Evolutionary conservation across 306 rosid species (phyloP), one percentile per base, ranked within the genome.

Genomic region (Quercus gilva): DNA sequence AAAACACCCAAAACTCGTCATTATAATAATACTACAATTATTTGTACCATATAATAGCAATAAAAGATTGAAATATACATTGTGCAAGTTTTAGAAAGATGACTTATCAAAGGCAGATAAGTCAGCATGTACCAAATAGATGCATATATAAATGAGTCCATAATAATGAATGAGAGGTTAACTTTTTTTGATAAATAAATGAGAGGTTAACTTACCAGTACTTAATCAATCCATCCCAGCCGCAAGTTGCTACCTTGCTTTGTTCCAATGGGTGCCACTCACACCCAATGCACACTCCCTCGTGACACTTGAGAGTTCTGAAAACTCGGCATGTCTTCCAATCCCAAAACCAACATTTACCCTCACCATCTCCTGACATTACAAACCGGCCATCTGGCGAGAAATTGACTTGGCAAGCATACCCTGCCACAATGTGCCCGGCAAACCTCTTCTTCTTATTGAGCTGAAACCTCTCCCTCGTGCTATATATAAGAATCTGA

Each of bases 291-390:
- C 97, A 91, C 14, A 96, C 99, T 26, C 97, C 96, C 61, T 91
- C 96, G 2, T 93, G 98, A 86, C 98, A 96, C 88, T 87, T 93
- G 55, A 96, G 92, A 79, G 97, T 96, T 86, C 97, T 90, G 82
- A 91, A 96, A 25, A 93, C 97, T 89, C 94, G 93, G 92, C 99
- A 96, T 78, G 93, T 89, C 87, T 96, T 96, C 99, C 99, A 96
- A 74, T 96, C 99, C 99, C 97, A 96, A 82, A 96, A 96, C 99
- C 99, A 96, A 85, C 99, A 96, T 83, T 87, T 85, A 57, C 99
- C 98, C 81, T 96, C 98, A 49, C 97, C 96, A 77, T 93, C 99
- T 61, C 99, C 98, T 0, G 99, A 96, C 91, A 90, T 89, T 60
- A 96, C 98, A 80, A 96, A 96, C 12, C 99, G 92, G 10, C 98